Evolutionary conservation across 805 yeast genomes (phyloP), one percentile per base, ranked within the genome.

Genomic region (Phaffomyces opuntiae): DNA sequence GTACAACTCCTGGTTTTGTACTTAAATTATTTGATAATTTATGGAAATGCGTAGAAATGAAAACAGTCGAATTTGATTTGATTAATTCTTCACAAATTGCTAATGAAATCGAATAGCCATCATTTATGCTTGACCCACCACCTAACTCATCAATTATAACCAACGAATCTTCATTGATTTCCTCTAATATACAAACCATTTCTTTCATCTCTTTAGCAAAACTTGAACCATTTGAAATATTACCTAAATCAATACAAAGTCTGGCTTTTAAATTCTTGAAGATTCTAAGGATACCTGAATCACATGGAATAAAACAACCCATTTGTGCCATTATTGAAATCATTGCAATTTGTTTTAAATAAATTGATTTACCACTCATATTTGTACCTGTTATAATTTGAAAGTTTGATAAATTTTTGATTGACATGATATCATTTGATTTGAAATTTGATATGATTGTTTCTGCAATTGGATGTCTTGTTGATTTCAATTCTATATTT

Each of bases 351-450:
- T 77, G 81, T 42, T 72, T 71, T 36, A 80, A 68, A 48, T 75
- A 76, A 6, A 78, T 73, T 0, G 83, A 78, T 53, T 79, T 80
- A 2, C 84, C 85, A 41, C 82, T 79, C 81, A 77, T 76, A 49
- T 79, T 79, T 4, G 79, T 75, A 0, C 84, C 83, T 0, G 83
- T 78, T 6, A 79, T 66, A 2, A 79, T 66, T 45, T 73, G 76
- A 9, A 75, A 54, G 27, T 70, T 52, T 3, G 77, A 71, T 8
- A 64, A 57, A 9, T 61, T 64, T 6, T 55, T 48, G 7, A 63
- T 52, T 5, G 66, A 60, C 5, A 62, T 60, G 1, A 70, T 60
- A 51, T 70, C 70, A 55, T 75, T 75, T 1, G 72, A 56, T 16
- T 70, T 53, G 51, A 63, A 68, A 13, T 50, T 38, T 9, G 53